These are phyloP conservation scores for Vachellia collinsii DNA, from an alignment of 306 rosid genomes.

Conservation along the genomic window DNA sequence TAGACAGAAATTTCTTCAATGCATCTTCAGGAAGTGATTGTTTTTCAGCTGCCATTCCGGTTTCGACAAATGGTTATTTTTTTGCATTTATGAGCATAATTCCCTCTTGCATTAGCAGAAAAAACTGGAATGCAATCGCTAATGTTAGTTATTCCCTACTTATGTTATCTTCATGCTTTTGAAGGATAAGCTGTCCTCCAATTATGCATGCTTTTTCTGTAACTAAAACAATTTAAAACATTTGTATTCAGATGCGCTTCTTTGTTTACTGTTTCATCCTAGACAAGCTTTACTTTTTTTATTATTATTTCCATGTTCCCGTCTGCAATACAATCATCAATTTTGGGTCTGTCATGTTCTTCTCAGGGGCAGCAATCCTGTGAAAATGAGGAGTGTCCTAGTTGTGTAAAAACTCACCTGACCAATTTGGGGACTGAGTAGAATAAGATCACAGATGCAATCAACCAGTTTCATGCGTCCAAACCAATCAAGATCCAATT, in stretches of 20 bases:
- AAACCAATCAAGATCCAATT: constrained; percentile 80
- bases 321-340: not conserved
- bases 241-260: too few relatives aligned
- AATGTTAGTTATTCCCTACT: not conserved
- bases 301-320: constrained; percentile 21
- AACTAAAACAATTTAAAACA: not conserved
- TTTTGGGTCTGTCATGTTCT: not conserved
- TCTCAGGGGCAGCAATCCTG: constrained; percentile 1
- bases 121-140: not conserved
- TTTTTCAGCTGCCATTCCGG: not conserved
- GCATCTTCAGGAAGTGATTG: not conserved
- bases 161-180: not conserved
- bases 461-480: constrained; percentile 82
- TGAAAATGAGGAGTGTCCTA: constrained; percentile 10
- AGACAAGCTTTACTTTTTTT: not conserved
- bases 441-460: constrained; percentile 76
- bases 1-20: not conserved
- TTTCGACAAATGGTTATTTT: not conserved
- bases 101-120: not conserved
- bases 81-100: not conserved
- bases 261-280: not conserved
- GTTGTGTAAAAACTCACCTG: constrained; percentile 60
- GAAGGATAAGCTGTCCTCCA: not conserved
- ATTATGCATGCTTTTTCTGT: not conserved
- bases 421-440: constrained; percentile 76